Conservation (phyloP, 441 rosid genomes). For the Metrosideros polymorpha region DNA sequence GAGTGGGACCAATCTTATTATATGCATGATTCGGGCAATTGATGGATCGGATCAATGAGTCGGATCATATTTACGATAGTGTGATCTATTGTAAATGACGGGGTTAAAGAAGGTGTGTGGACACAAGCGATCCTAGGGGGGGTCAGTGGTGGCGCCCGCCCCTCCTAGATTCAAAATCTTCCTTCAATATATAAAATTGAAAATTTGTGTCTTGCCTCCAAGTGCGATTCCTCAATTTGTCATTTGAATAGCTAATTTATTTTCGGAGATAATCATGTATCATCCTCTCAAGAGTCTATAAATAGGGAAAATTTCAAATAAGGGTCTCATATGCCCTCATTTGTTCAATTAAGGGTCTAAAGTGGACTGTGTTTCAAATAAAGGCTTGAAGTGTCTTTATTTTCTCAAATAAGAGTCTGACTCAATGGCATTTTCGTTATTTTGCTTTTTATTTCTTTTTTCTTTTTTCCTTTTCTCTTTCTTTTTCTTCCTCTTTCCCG, state of each 20-base stretch:
- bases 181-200: neutral
- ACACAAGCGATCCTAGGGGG: neutral
- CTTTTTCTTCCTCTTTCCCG: no score
- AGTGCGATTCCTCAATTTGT: fast-evolving
- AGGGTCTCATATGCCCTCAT: no score
- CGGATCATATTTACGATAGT: fast-evolving
- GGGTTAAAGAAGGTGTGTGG: fast-evolving
- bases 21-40: fast-evolving
- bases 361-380: no score
- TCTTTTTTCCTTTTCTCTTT: no score
- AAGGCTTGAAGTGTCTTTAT: no score
- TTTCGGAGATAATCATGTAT: fast-evolving
- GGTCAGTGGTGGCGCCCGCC: neutral
- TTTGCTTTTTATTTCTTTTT: no score
- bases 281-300: neutral
- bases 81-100: fast-evolving
- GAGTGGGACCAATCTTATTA: neutral
- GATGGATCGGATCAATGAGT: fast-evolving
- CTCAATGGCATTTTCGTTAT: no score
- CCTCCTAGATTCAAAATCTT: neutral
- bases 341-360: no score
- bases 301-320: no score
- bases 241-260: neutral
- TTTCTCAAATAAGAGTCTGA: no score
- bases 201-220: fast-evolving